Percentiles rank a stretch among this genome's conserved stretches.
phyloP scores from a whole-genome alignment of 2,329 filamentous ascomycete genomes.

The Penicillium brevicompactum region DNA sequence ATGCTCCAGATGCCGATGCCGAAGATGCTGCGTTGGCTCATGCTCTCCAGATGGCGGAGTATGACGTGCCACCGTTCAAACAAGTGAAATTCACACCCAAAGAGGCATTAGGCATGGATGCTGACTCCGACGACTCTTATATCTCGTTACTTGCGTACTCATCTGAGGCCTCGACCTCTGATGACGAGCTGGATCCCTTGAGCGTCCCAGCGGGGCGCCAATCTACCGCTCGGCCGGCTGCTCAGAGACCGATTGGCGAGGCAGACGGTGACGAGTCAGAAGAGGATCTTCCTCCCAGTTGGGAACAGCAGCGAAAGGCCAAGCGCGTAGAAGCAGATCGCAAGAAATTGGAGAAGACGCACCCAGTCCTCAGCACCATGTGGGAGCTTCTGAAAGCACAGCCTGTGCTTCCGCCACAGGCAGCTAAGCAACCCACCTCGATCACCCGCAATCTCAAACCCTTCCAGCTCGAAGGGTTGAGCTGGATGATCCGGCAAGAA shows the following conservation, averaged over 20 bases:
- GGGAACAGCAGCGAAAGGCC: slow-evolving; percentile 20
- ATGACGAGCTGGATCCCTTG: too few species aligned
- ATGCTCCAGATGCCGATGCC: slow-evolving; percentile 36
- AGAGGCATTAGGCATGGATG: slow-evolving; percentile 26
- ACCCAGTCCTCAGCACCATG: slow-evolving; percentile 81
- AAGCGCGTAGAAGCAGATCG: slow-evolving; percentile 56
- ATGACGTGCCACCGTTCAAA: slow-evolving; percentile 40
- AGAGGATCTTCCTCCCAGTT: slow-evolving; percentile 10
- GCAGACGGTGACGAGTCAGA: not conserved
- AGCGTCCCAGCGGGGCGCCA: too few species aligned
- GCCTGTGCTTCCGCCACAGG: slow-evolving; percentile 65
- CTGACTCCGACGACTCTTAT: not conserved
- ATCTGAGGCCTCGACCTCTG: too few species aligned
- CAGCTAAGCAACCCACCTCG: slow-evolving; percentile 69
- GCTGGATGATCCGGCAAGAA: slow-evolving; percentile 95
- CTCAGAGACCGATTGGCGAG: not conserved
- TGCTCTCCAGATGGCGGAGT: slow-evolving; percentile 60
- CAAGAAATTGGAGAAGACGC: slow-evolving; percentile 69
- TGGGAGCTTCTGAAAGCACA: slow-evolving; percentile 75
- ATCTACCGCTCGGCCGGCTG: not conserved
- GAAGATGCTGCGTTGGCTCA: slow-evolving; percentile 57
- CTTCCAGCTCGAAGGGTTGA: slow-evolving; percentile 89
- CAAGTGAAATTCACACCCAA: slow-evolving; percentile 34
- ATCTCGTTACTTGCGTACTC: too few species aligned
- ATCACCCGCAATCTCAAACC: slow-evolving; percentile 86